Evolutionary conservation across 768 basidiomycete genomes (phyloP), one percentile per base, ranked within the genome.

Genomic region (Serendipita vermifera): DNA sequence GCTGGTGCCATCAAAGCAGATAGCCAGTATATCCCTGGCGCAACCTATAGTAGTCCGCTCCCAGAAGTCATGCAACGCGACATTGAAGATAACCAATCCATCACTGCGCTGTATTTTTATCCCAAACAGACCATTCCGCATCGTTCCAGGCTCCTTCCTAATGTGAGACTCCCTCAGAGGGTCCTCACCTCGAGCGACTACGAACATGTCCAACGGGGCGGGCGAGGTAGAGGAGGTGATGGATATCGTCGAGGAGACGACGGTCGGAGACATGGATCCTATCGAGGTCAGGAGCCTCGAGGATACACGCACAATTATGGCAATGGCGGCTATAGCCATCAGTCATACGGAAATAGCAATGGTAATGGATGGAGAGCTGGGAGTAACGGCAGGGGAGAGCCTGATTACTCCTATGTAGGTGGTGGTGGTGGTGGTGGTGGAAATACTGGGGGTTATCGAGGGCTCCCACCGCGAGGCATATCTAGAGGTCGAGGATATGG

Each of bases 31-130:
- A 78, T 98, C 11, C 96, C 96, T 2, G 89, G 90, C 54, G 87
- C 92, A 4, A 94, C 89, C 0, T 93, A 88, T 67, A 81, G 82
- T 62, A 80, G 79, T 31, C 90, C 88, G 6, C 71, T 87, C 51
- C 78, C 79, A 2, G 31, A 43, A 7, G 36, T 57, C 3, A 9
- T 7, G n/a, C 46, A 22, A 11, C 22, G 33, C 6, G 92, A 98
- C 69, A 83, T 99, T 62, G 76, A 77, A 63, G 84, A 86, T 65
- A 92, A 99, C 69, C 77, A 80, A 22, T 87, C 93, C 7, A 72
- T 98, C 11, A 93, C 91, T 0, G 90, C 83, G 2, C 69, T 82
- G 31, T 98, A 91, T 68, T 82, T 79, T 68, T 96, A 92, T 77
- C 93, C 96, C 0, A 78, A 80, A 64, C 94, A 97, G 64, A 67